Conservation (phyloP, 768 basidiomycete genomes). For the Rhodosporidiobolus odoratus region DNA sequence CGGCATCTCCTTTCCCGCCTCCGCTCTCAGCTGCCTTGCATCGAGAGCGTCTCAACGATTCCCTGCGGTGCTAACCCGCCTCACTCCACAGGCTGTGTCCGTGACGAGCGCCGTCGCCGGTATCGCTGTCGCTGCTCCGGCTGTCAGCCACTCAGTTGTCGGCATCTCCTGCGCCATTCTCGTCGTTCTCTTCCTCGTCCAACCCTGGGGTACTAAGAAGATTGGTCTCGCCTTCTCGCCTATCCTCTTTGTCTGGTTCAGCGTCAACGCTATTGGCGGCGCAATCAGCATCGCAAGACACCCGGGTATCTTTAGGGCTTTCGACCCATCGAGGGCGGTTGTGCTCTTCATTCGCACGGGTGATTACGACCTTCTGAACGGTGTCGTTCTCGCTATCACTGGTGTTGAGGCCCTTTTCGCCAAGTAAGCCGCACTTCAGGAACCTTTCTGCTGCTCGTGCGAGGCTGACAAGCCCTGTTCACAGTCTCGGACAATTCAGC, state of each 20-base stretch:
- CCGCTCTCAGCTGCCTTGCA: background rate
- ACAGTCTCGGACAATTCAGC: conserved; percentile 65
- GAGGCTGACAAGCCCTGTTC: background rate
- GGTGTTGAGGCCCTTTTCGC: conserved; percentile 67
- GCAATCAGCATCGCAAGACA: conserved; percentile 17
- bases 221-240: conserved; percentile 58
- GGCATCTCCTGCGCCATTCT: conserved; percentile 61
- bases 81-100: conserved; percentile 53
- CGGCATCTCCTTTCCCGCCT: conserved; percentile 8
- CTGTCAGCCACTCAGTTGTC: conserved; percentile 52
- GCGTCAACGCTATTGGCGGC: conserved; percentile 45
- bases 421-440: conserved; percentile 50
- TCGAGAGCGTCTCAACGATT: too few species aligned
- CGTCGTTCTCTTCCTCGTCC: conserved; percentile 56
- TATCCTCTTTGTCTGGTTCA: conserved; percentile 58
- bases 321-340: conserved; percentile 63
- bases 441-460: background rate
- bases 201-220: conserved; percentile 59
- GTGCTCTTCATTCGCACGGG: conserved; percentile 62
- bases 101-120: conserved; percentile 63
- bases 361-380: conserved; percentile 60
- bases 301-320: conserved; percentile 46
- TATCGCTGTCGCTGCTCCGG: conserved; percentile 60
- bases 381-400: conserved; percentile 63
- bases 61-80: background rate